These are phyloP conservation scores for Claviceps spartinae DNA, from an alignment of 2,329 filamentous ascomycete genomes.

Conservation along the genomic window DNA sequence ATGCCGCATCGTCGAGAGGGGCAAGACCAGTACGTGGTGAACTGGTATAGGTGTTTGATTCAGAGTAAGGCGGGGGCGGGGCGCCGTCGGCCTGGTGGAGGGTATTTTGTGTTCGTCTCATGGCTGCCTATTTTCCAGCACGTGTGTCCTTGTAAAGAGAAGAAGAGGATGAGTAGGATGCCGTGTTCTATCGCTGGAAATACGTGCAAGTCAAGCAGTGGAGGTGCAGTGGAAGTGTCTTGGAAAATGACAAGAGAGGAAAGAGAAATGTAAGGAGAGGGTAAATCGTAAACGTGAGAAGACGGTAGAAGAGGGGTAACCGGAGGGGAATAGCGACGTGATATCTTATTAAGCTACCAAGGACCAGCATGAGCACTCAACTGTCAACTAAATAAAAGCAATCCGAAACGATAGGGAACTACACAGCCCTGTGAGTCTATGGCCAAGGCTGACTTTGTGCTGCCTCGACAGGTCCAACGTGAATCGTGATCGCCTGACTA, in stretches of 20 bases:
- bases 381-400: too few relatives aligned
- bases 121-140: background rate
- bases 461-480: too few relatives aligned
- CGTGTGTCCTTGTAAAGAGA: too few relatives aligned
- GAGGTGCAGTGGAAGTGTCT: too few relatives aligned
- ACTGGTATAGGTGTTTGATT: constrained; percentile 41
- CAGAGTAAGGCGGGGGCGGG: constrained; percentile 36
- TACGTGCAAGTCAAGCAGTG: too few relatives aligned
- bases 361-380: too few relatives aligned
- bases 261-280: background rate
- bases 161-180: too few relatives aligned
- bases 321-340: background rate
- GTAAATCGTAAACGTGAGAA: background rate
- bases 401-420: too few relatives aligned
- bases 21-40: constrained; percentile 14
- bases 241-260: background rate
- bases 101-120: constrained; percentile 9
- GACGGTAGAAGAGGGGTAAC: background rate
- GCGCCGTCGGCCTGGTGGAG: constrained; percentile 8
- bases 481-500: too few relatives aligned
- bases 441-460: background rate
- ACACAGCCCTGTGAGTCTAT: background rate
- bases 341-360: background rate
- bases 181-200: too few relatives aligned
- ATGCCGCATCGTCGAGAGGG: constrained; percentile 20